Base-by-base conservation (phyloP, 371 early-diverging fungal species). In the Mucor indicus region DNA sequence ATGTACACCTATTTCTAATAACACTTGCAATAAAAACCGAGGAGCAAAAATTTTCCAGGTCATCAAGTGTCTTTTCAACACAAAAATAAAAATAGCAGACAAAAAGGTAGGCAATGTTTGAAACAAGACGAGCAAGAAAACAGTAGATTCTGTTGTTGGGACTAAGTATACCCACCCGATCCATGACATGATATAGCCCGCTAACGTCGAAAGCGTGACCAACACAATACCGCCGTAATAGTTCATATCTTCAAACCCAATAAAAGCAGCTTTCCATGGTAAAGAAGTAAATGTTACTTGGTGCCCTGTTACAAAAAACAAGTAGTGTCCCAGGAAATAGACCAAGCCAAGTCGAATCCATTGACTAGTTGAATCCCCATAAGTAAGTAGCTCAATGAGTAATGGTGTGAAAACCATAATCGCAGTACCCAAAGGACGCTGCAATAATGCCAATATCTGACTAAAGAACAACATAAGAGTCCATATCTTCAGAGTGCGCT, bases 31-130 rank as follows among this genome's bases (percentile, higher is more conserved):
- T 62, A 96, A 76, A 54, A 89, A 93, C 44, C 94, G 73, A 1
- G 97, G 96, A 3, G 92, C 93, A 80, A 91, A 96, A 16, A 95
- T 81, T 54, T 91, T 90, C 97, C 96, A 96, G 12, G 93, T 92
- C 95, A 93, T 93, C 53, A 95, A 72, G 62, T 96, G 96, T 3
- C 95, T 67, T 33, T 87, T 68, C 46, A 91, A 79, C 45, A 79
- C 67, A 12, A 58, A 64, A 16, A 82, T 73, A 49, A 84, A 79
- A 44, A 83, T 58, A 13, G 84, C 73, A 4, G 80, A 65, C 16
- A 75, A 60, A 20, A 62, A 46, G 0, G 86, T 75, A 7, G 83
- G 69, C 15, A 79, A 62, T 11, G 70, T 54, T 16, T 80, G 83
- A 17, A 80, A 32, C 23, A 75, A 64, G 23, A 67, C 53, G 37